Conservation (phyloP, 768 basidiomycete genomes). For the Boletus pseudo-olivaceus region DNA sequence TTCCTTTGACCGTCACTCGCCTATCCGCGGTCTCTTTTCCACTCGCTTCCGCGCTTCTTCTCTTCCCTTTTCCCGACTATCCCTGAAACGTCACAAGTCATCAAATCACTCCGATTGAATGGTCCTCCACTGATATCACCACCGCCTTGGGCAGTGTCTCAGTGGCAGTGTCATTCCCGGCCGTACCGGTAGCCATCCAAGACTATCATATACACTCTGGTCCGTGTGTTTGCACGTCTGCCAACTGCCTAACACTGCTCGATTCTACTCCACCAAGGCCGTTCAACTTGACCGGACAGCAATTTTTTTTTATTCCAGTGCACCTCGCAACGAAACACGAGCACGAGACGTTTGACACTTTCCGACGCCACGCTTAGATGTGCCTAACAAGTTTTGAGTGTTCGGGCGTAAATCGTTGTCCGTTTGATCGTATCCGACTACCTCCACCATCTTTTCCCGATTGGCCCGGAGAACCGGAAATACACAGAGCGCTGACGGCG, state of each 20-base stretch:
- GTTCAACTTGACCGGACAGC: neutral
- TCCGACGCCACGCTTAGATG: neutral
- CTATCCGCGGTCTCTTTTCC: too few species aligned
- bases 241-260: neutral
- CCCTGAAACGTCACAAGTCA: slow-evolving; percentile 12
- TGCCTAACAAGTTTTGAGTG: neutral
- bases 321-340: neutral
- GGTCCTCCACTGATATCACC: too few species aligned
- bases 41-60: slow-evolving; percentile 15
- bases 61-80: slow-evolving; percentile 7
- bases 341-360: neutral
- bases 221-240: neutral
- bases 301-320: neutral
- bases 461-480: neutral
- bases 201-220: too few species aligned
- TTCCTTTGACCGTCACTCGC: neutral
- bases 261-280: neutral
- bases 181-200: too few species aligned
- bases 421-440: neutral
- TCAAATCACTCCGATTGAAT: neutral
- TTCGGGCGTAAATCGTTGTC: neutral
- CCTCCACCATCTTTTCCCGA: neutral
- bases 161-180: too few species aligned
- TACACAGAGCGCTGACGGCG: neutral
- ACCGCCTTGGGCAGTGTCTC: too few species aligned